Percentiles rank a stretch among this genome's conserved stretches.
Evolutionary conservation across 192 early-diverging fungal species (phyloP).

Genomic region (Backusella westeae): DNA sequence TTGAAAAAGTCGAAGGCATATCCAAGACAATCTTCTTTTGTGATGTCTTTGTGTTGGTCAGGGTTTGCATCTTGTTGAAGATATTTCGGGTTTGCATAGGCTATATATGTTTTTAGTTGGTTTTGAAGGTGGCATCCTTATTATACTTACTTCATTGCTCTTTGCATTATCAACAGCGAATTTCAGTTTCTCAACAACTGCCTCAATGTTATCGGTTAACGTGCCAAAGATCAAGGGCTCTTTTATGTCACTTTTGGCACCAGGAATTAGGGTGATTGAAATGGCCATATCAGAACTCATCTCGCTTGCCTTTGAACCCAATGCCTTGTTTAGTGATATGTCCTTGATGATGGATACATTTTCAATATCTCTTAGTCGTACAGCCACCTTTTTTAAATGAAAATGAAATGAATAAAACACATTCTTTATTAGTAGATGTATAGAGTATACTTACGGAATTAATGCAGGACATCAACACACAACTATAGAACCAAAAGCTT

Average conservation of each 20-base stretch:
- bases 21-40: conserved; percentile 1
- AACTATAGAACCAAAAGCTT: conserved; percentile 60
- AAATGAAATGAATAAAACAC: not conserved
- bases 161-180: conserved; percentile 32
- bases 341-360: conserved; percentile 30
- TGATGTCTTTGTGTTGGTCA: conserved; percentile 1
- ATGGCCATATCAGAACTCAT: conserved; percentile 19
- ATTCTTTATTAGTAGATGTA: not conserved
- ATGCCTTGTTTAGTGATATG: not conserved
- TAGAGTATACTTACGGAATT: conserved; percentile 39
- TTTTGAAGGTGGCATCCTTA: not conserved
- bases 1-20: conserved; percentile 1
- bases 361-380: conserved; percentile 45
- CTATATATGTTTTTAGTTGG: not conserved
- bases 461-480: conserved; percentile 59
- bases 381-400: conserved; percentile 36
- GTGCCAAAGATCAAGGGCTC: conserved; percentile 27
- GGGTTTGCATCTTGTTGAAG: conserved; percentile 7
- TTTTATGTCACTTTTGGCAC: conserved; percentile 1
- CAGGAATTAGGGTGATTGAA: conserved; percentile 7
- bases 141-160: conserved; percentile 12
- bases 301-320: not conserved
- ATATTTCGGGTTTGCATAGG: conserved; percentile 13
- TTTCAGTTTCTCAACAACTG: conserved; percentile 26
- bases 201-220: conserved; percentile 31